Conservation (phyloP, 352 stramenopile species). For the Thalassiosira delicatula region DNA sequence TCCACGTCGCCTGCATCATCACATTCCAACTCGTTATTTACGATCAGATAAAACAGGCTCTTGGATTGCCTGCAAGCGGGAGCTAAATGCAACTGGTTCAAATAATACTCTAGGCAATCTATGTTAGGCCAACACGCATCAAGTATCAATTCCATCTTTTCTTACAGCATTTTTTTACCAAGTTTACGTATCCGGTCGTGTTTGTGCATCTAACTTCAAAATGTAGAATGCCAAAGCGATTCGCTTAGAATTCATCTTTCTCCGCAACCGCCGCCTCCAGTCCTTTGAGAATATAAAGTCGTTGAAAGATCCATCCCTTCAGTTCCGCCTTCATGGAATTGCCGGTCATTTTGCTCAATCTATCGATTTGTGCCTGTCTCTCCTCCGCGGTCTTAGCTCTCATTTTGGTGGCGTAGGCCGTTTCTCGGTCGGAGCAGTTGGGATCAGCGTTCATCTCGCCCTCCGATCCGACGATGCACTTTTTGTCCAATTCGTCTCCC, state of each 20-base stretch:
- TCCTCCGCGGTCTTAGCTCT: constrained; percentile 48
- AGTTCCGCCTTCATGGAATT: constrained; percentile 61
- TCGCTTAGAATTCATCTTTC: constrained; percentile 54
- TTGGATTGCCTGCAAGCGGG: no score
- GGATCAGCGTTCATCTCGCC: constrained; percentile 53
- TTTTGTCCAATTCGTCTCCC: constrained; percentile 68
- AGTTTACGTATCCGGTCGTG: no score
- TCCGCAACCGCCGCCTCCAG: constrained; percentile 12
- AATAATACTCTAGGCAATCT: no score
- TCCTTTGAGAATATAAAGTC: constrained; percentile 55
- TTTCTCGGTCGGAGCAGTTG: constrained; percentile 61
- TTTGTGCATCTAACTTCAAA: no score
- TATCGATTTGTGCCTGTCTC: constrained; percentile 43
- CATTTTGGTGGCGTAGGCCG: constrained; percentile 54
- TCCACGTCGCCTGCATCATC: constrained; percentile 87
- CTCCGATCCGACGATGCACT: constrained; percentile 63
- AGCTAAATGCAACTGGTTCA: no score
- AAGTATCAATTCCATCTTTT: no score
- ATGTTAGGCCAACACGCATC: no score
- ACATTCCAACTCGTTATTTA: constrained; percentile 88
- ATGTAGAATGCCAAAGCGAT: no score
- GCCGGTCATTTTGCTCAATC: constrained; percentile 58
- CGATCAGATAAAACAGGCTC: constrained; percentile 86
- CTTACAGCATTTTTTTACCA: no score
- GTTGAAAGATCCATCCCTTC: constrained; percentile 58